Evolutionary conservation across 768 basidiomycete species (phyloP).

Genomic region (Exidia glandulosa): DNA sequence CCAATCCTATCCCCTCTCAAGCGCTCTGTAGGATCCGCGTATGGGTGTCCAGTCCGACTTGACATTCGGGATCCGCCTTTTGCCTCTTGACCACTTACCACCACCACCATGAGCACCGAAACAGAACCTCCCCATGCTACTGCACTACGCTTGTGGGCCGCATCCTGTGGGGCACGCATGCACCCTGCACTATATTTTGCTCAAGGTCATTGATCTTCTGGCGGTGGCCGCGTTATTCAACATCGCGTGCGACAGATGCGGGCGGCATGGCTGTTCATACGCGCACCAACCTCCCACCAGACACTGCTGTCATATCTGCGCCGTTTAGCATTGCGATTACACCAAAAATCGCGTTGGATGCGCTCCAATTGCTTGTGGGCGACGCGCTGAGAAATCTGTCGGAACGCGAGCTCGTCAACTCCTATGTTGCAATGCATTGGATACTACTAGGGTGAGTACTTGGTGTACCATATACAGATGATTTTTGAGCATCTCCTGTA

Average conservation of each 20-base stretch:
- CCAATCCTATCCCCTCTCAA: too few relatives aligned
- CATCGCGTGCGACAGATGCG: not conserved
- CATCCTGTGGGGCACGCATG: not conserved
- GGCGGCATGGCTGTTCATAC: constrained; percentile 22
- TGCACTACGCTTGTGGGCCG: not conserved
- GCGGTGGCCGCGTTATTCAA: not conserved
- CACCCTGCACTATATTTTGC: not conserved
- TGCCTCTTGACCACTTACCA: not conserved
- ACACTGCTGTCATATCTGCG: constrained; percentile 51
- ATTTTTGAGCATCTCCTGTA: not conserved
- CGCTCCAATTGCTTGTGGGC: constrained; percentile 27
- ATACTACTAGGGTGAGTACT: constrained; percentile 22
- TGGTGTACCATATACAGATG: constrained; percentile 23
- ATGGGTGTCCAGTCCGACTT: too few relatives aligned
- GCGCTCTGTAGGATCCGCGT: too few relatives aligned
- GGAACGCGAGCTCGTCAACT: constrained; percentile 56
- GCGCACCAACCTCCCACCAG: constrained; percentile 30
- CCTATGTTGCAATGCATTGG: constrained; percentile 58
- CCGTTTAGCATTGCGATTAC: constrained; percentile 60
- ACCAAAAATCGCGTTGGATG: constrained; percentile 31
- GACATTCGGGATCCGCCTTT: too few relatives aligned
- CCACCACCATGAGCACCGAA: not conserved
- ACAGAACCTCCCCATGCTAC: not conserved
- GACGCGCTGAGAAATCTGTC: constrained; percentile 31
- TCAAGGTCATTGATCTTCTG: not conserved